phyloP scores from a whole-genome alignment of 192 early-diverging fungal species.

The Umbelopsis sp. region DNA sequence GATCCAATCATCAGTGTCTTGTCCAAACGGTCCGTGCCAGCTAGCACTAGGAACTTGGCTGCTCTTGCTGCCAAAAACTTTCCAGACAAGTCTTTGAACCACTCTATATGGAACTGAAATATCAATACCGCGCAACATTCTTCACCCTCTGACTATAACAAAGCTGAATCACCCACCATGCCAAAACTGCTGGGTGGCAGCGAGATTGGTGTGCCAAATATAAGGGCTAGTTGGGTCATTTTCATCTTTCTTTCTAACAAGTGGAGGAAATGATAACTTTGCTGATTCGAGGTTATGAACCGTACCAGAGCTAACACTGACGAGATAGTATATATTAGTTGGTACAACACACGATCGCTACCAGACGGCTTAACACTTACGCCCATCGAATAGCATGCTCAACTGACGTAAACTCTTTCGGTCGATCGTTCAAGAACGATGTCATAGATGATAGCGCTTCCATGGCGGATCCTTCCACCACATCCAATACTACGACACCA shows the following conservation, averaged over 20 bases:
- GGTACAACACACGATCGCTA: neutral
- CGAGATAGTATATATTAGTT: neutral
- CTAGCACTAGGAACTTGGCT: constrained; percentile 68
- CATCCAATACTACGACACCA: constrained; percentile 74
- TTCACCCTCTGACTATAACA: neutral
- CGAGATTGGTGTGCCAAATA: constrained; percentile 65
- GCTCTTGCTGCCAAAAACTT: constrained; percentile 65
- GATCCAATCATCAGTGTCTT: constrained; percentile 76
- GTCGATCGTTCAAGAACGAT: constrained; percentile 46
- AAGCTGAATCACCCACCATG: constrained; percentile 41
- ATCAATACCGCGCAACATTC: too few species aligned
- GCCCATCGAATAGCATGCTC: constrained; percentile 60
- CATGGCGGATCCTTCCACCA: constrained; percentile 76
- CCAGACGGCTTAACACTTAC: constrained; percentile 25
- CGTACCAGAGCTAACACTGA: constrained; percentile 59
- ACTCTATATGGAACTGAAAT: constrained; percentile 37
- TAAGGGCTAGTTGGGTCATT: constrained; percentile 29
- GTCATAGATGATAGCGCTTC: constrained; percentile 56
- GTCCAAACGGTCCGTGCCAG: constrained; percentile 76
- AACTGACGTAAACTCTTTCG: constrained; percentile 47
- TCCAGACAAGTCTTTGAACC: constrained; percentile 68
- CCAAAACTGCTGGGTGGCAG: constrained; percentile 70
- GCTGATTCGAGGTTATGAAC: constrained; percentile 70
- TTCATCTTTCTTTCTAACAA: constrained; percentile 39
- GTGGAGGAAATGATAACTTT: constrained; percentile 70